Conservation (phyloP, 129 eudicot genomes). For the Scalesia atractyloides region DNA sequence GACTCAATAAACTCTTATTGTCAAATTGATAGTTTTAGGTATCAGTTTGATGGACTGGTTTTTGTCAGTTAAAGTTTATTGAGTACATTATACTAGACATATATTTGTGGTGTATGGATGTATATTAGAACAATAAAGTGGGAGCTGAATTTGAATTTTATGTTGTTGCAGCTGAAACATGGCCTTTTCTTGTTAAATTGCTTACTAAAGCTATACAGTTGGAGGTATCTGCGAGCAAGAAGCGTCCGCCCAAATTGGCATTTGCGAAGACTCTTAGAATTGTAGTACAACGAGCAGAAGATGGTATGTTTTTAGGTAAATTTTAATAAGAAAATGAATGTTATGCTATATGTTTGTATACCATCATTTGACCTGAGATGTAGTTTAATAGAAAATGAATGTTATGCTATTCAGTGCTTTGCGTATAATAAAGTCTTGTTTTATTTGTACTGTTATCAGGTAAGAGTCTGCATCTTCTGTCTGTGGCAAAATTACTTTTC, state of each 20-base stretch:
- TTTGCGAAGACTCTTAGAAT: slow-evolving; percentile 83
- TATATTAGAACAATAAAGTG: background rate
- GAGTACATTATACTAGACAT: background rate
- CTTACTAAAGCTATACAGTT: slow-evolving; percentile 53
- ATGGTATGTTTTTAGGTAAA: slow-evolving; percentile 51
- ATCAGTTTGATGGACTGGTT: background rate
- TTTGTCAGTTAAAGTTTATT: background rate
- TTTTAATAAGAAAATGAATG: slow-evolving; percentile 12
- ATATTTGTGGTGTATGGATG: slow-evolving; percentile 9
- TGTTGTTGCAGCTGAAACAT: slow-evolving; percentile 71
- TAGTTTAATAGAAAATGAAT: background rate
- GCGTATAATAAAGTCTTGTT: slow-evolving; percentile 14
- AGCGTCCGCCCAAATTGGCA: slow-evolving; percentile 64
- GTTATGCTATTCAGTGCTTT: slow-evolving; percentile 5
- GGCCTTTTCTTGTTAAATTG: slow-evolving; percentile 83
- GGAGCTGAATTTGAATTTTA: slow-evolving; percentile 18
- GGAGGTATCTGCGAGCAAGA: slow-evolving; percentile 76
- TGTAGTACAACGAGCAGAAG: slow-evolving; percentile 78
- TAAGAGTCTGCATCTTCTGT: slow-evolving; percentile 54
- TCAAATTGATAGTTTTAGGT: too few species aligned
- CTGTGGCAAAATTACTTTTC: slow-evolving; percentile 78
- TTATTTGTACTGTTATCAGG: slow-evolving; percentile 49
- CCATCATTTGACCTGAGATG: slow-evolving; percentile 5
- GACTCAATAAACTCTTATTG: too few species aligned
- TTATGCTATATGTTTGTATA: slow-evolving; percentile 12